Conservation (phyloP, 2,329 filamentous ascomycete genomes). For the Aspergillus versicolor region DNA sequence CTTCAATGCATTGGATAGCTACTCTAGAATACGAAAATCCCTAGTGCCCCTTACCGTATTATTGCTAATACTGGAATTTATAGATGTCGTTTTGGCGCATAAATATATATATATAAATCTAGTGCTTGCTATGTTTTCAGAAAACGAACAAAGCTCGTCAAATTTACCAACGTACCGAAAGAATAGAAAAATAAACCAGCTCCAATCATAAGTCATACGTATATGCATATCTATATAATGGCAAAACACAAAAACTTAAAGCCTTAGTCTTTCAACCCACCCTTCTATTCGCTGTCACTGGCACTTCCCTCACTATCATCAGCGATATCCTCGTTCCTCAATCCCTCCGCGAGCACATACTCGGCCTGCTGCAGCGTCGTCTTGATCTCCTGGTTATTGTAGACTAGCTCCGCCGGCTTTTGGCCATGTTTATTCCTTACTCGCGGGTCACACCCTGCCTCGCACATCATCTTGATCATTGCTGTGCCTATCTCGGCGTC, state of each 20-base stretch:
- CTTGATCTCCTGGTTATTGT: slow-evolving; percentile 44
- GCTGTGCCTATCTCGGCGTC: slow-evolving; percentile 42
- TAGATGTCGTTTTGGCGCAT: neutral
- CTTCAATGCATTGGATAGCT: neutral
- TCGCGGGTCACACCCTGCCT: slow-evolving; percentile 49
- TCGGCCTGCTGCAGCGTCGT: slow-evolving; percentile 45
- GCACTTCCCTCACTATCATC: slow-evolving; percentile 40
- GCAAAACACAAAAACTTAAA: neutral
- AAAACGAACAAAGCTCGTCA: neutral
- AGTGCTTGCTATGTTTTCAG: neutral
- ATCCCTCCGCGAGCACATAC: slow-evolving; percentile 47
- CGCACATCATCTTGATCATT: slow-evolving; percentile 52
- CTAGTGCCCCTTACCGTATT: too few species aligned
- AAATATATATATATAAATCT: neutral
- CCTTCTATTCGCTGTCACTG: slow-evolving; percentile 40
- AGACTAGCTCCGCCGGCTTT: slow-evolving; percentile 47
- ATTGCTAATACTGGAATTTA: neutral
- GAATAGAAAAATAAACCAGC: neutral
- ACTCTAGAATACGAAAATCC: neutral
- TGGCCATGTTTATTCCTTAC: slow-evolving; percentile 49
- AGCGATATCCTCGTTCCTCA: slow-evolving; percentile 33
- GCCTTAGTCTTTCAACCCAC: neutral
- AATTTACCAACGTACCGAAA: neutral
- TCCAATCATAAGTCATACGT: slow-evolving; percentile 17
- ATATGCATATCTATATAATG: slow-evolving; percentile 19